Percentiles rank a stretch among this genome's conserved stretches.
phyloP scores from a whole-genome alignment of 2,329 filamentous ascomycete species.

The Paradendryphiella salina region DNA sequence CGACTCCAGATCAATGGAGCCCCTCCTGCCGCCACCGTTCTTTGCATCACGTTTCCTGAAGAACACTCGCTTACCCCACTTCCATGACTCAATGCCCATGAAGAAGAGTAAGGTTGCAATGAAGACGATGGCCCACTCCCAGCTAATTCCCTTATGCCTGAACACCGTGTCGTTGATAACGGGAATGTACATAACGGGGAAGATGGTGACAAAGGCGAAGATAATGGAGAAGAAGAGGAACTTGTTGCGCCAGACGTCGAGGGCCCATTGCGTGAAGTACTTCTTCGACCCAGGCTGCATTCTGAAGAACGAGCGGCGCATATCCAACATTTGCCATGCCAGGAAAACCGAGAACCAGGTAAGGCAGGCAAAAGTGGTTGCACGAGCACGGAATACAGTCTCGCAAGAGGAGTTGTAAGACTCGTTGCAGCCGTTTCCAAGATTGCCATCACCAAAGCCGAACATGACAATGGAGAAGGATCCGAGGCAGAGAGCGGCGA shows the following conservation, averaged over 20 bases:
- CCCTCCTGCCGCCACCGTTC: slow-evolving; percentile 25
- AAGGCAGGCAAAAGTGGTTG: slow-evolving; percentile 72
- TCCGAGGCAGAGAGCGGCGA: slow-evolving; percentile 36
- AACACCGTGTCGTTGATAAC: slow-evolving; percentile 68
- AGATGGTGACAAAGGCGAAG: slow-evolving; percentile 36
- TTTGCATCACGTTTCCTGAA: slow-evolving; percentile 35
- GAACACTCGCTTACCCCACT: slow-evolving; percentile 63
- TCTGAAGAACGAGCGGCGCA: slow-evolving; percentile 72
- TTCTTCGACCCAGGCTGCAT: slow-evolving; percentile 66
- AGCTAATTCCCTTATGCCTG: slow-evolving; percentile 65
- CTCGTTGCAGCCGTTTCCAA: slow-evolving; percentile 42
- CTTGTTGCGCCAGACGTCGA: slow-evolving; percentile 71
- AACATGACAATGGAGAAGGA: slow-evolving; percentile 45
- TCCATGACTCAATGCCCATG: slow-evolving; percentile 66
- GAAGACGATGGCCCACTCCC: slow-evolving; percentile 72
- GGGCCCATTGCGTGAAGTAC: slow-evolving; percentile 63
- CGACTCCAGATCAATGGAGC: slow-evolving; percentile 38
- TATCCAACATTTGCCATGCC: slow-evolving; percentile 72
- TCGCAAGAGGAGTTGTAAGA: slow-evolving; percentile 33
- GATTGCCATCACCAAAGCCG: slow-evolving; percentile 39
- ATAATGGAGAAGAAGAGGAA: slow-evolving; percentile 59
- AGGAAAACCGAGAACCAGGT: slow-evolving; percentile 77
- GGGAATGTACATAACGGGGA: slow-evolving; percentile 62
- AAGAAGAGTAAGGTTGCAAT: slow-evolving; percentile 66
- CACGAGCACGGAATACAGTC: slow-evolving; percentile 58